Conservation (phyloP, 495 filamentous ascomycete species). For the Aspergillus conjunctus region DNA sequence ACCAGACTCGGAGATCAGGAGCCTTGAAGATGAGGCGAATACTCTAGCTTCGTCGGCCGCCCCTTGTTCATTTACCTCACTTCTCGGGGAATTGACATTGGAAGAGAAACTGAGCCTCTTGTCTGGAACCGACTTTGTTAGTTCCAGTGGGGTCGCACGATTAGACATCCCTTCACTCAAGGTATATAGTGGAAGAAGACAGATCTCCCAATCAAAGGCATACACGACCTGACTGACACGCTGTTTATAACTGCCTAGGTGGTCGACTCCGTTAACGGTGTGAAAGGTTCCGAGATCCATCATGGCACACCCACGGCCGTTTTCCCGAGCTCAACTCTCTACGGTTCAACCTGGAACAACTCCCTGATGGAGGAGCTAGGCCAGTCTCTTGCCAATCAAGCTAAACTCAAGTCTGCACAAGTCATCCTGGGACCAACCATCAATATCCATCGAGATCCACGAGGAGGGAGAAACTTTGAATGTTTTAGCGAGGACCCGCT, state of each 20-base stretch:
- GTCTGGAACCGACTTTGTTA: conserved; percentile 1
- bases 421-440: conserved; percentile 11
- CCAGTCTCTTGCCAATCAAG: not conserved
- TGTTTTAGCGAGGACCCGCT: conserved; percentile 10
- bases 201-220: not conserved
- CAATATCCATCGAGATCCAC: conserved; percentile 5
- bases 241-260: not conserved
- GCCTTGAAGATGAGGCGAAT: not conserved
- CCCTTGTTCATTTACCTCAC: not conserved
- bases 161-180: conserved; percentile 3
- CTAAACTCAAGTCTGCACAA: conserved; percentile 4
- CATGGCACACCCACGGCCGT: conserved; percentile 6
- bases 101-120: conserved; percentile 3
- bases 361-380: not conserved
- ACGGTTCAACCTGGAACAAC: conserved; percentile 10
- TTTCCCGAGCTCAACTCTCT: conserved; percentile 6
- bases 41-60: not conserved
- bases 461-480: conserved; percentile 10
- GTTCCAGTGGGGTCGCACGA: conserved; percentile 3
- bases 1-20: not conserved
- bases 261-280: conserved; percentile 9
- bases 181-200: not conserved
- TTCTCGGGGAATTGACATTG: not conserved
- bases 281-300: conserved; percentile 8
- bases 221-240: not conserved